phyloP scores from a whole-genome alignment of 805 yeast species.

The Pachysolen tannophilus region DNA sequence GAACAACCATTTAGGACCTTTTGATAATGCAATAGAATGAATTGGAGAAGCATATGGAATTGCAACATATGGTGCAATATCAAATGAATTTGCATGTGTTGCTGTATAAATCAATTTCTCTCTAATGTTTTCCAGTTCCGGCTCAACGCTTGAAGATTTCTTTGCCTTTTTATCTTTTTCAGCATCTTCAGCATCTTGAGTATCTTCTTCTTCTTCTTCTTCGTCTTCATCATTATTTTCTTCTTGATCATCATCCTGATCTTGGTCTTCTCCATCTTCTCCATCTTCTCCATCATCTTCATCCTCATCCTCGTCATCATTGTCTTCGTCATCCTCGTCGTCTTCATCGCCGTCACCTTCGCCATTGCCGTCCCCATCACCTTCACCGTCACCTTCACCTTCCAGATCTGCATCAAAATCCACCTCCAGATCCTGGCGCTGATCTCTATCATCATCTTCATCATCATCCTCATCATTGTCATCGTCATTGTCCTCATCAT shows the following conservation, averaged over 20 bases:
- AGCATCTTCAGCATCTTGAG: slow-evolving; percentile 13
- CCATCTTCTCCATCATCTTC: too few species aligned
- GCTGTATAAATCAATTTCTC: slow-evolving; percentile 34
- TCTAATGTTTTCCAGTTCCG: slow-evolving; percentile 9
- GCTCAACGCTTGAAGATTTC: slow-evolving; percentile 6
- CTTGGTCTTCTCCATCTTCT: too few species aligned
- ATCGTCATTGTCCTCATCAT: slow-evolving; percentile 16
- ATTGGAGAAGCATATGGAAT: slow-evolving; percentile 76
- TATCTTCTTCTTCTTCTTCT: slow-evolving; percentile 16
- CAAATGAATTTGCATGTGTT: slow-evolving; percentile 45
- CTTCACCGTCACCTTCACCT: slow-evolving; percentile 18
- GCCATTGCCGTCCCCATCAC: slow-evolving; percentile 19
- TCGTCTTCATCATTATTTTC: slow-evolving; percentile 13
- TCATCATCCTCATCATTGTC: slow-evolving; percentile 18
- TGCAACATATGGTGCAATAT: slow-evolving; percentile 79
- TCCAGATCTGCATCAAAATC: slow-evolving; percentile 19
- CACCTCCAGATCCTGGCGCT: slow-evolving; percentile 17
- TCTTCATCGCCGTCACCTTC: slow-evolving; percentile 22
- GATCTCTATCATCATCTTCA: slow-evolving; percentile 17
- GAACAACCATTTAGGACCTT: slow-evolving; percentile 78
- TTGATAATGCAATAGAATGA: slow-evolving; percentile 68
- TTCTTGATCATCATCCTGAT: too few species aligned
- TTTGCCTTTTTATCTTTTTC: slow-evolving; percentile 3
- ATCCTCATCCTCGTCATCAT: slow-evolving; percentile 16
- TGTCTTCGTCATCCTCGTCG: slow-evolving; percentile 19